Percentiles rank a stretch among this genome's conserved stretches.
These are phyloP conservation scores for Cajanus cajan DNA, from an alignment of 306 rosid genomes.

Conservation along the genomic window DNA sequence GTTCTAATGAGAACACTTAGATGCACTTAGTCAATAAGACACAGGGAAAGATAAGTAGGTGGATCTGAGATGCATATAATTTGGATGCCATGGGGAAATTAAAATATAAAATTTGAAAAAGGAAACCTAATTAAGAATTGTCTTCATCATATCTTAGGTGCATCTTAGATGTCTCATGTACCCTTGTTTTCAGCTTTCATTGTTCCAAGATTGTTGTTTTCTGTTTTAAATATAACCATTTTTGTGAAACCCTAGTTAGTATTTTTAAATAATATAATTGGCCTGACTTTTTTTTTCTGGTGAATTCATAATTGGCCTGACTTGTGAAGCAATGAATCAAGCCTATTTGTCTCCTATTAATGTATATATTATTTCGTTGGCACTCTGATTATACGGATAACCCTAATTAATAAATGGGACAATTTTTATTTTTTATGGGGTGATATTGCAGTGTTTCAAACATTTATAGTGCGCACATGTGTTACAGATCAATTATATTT, in stretches of 20 bases:
- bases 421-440: not conserved
- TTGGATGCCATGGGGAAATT: not conserved
- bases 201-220: conserved; percentile 3
- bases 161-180: not conserved
- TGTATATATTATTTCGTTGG: not conserved
- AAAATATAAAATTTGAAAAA: conserved; percentile 9
- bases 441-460: not conserved
- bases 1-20: conserved; percentile 11
- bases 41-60: conserved; percentile 31
- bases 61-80: conserved; percentile 39
- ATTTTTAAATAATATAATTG: conserved; percentile 10
- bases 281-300: no score
- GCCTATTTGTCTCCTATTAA: conserved; percentile 11
- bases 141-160: conserved; percentile 17
- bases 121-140: not conserved
- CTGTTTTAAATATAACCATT: not conserved
- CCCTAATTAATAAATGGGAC: conserved; percentile 24
- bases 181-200: conserved; percentile 35
- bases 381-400: conserved; percentile 8
- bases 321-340: conserved; percentile 28
- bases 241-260: conserved; percentile 8
- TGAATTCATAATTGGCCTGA: conserved; percentile 21
- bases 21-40: conserved; percentile 13
- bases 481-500: not conserved
- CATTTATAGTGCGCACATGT: conserved; percentile 18